Conservation (phyloP, 192 early-diverging fungal species). For the Chytriomyces confervae region DNA sequence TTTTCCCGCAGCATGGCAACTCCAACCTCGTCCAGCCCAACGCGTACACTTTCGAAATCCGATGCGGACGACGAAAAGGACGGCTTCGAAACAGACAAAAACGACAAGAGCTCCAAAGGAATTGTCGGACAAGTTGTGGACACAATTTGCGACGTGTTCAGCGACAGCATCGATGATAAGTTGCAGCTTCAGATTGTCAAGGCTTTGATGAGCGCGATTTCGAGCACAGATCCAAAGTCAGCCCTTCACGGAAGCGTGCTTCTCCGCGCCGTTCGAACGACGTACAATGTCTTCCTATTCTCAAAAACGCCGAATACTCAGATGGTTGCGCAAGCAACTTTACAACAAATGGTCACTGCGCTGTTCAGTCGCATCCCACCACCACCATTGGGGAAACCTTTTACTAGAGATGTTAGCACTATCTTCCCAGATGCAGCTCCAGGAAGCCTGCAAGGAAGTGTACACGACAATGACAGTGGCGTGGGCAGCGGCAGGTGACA, state of each 20-base stretch:
- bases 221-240: constrained; percentile 58
- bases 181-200: constrained; percentile 92
- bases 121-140: constrained; percentile 74
- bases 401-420: constrained; percentile 10
- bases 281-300: constrained; percentile 88
- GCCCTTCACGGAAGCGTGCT: constrained; percentile 77
- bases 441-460: constrained; percentile 17
- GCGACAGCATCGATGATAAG: constrained; percentile 78
- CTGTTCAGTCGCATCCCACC: constrained; percentile 69
- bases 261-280: constrained; percentile 80
- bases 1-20: background rate
- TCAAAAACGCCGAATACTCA: constrained; percentile 74
- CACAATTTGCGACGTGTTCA: constrained; percentile 77
- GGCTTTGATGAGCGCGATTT: constrained; percentile 84
- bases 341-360: constrained; percentile 88
- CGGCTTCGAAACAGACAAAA: constrained; percentile 24
- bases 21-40: background rate
- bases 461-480: constrained; percentile 6
- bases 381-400: background rate
- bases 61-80: constrained; percentile 24
- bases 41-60: constrained; percentile 19
- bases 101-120: constrained; percentile 41
- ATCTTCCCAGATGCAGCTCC: background rate
- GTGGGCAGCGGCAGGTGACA: background rate
- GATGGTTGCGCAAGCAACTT: constrained; percentile 84